These are phyloP conservation scores for Leucogyrophana mollusca DNA, from an alignment of 768 basidiomycete genomes.

Conservation along the genomic window DNA sequence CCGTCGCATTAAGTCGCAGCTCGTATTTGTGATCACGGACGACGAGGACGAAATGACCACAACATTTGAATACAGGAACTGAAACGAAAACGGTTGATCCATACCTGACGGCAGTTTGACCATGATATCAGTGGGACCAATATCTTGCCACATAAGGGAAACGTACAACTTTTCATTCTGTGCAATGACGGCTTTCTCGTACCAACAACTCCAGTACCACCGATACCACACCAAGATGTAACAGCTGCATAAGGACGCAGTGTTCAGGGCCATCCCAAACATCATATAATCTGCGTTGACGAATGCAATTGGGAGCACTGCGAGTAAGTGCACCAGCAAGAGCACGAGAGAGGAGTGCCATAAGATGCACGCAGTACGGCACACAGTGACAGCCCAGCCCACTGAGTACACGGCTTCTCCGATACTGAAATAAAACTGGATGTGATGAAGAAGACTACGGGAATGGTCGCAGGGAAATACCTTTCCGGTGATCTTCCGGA, in stretches of 20 bases:
- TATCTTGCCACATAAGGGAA: no score
- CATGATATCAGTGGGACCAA: no score
- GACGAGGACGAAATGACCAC: slow-evolving; percentile 1
- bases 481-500: no score
- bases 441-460: no score
- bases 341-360: neutral
- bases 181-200: neutral
- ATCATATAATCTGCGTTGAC: neutral
- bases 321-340: neutral
- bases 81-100: neutral
- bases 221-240: neutral
- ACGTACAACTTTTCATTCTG: neutral
- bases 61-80: slow-evolving; percentile 1
- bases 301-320: neutral
- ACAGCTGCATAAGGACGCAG: neutral
- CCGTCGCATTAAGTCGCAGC: neutral
- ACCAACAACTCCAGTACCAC: slow-evolving; percentile 1
- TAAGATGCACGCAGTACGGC: slow-evolving; percentile 1
- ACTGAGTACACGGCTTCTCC: no score
- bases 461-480: no score
- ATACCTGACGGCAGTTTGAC: neutral
- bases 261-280: neutral
- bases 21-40: slow-evolving; percentile 1
- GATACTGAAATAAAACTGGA: no score
- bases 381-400: neutral